Evolutionary conservation across 768 basidiomycete genomes (phyloP).

Genomic region (Calocybe cyanea): DNA sequence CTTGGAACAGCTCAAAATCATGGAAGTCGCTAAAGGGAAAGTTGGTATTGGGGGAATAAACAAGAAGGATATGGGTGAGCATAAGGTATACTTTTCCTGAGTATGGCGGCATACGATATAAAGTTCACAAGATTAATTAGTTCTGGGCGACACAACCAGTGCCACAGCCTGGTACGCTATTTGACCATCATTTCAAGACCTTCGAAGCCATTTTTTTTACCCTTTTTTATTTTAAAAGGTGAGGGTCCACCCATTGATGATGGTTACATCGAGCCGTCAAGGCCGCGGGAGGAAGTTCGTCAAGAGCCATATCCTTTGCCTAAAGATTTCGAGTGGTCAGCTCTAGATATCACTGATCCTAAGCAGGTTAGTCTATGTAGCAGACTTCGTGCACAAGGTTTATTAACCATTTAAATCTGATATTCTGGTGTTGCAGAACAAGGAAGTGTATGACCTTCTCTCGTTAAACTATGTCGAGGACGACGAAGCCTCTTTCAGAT

Average conservation of each 20-base stretch:
- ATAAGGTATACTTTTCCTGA: conserved; percentile 58
- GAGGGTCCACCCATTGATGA: conserved; percentile 67
- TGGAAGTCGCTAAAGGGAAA: conserved; percentile 84
- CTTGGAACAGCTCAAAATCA: conserved; percentile 75
- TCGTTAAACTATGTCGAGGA: conserved; percentile 97
- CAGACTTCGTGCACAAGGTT: not conserved
- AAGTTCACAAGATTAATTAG: conserved; percentile 33
- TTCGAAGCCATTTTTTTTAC: not conserved
- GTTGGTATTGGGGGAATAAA: conserved; percentile 70
- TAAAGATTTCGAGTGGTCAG: conserved; percentile 90
- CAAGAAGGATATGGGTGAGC: conserved; percentile 79
- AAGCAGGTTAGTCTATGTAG: conserved; percentile 49
- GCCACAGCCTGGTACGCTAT: conserved; percentile 66
- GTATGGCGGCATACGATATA: conserved; percentile 1
- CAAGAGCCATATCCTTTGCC: conserved; percentile 88
- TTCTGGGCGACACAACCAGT: conserved; percentile 99
- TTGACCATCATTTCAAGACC: not conserved
- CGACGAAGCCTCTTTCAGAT: conserved; percentile 92
- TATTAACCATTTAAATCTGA: conserved; percentile 6
- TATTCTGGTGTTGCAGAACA: conserved; percentile 48
- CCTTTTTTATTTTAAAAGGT: conserved; percentile 36
- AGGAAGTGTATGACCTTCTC: conserved; percentile 89
- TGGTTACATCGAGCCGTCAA: conserved; percentile 85
- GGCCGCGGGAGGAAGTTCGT: conserved; percentile 71
- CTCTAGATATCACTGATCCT: conserved; percentile 73